Evolutionary conservation across 2,329 filamentous ascomycete genomes (phyloP), one percentile per base, ranked within the genome.

Genomic region (Mariannaea sp.): DNA sequence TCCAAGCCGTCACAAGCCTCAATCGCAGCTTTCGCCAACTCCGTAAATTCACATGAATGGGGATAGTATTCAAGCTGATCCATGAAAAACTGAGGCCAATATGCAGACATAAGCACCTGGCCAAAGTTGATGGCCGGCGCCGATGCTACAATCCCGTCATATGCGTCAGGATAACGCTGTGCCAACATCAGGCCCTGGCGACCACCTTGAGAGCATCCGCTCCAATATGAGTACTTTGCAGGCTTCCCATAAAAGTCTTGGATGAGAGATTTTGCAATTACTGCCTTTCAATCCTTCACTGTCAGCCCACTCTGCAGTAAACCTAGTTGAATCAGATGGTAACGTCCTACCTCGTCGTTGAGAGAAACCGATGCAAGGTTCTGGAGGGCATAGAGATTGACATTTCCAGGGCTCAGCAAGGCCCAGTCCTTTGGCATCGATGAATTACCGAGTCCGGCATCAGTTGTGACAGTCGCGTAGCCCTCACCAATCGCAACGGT

Each of bases 1-100:
- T 68, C 65, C 2, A 59, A 33, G 2, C 39, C 54, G 16, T 68
- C 65, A 27, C 65, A 68, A 6, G 26, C 41, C 1, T 19, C 22
- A 1, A 44, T 40, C 0, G 59, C 57, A 9, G 46, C 33, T 3
- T 24, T 8, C 1, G 43, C 46, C 5, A 61, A 16, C 3, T 48
- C 26, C 8, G 33, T 39, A 3, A 61, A 46, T 22, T 61, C 57
- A 16, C 59, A 60, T 1, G 39, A 38, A 3, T 42, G 16, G 1
- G 55, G 59, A 17, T 54, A 56, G 3, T 53, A 20, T 2, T 22
- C 40, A 5, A 43, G 39, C 9, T 43, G n/a, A 4, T 53, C 41
- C 51, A 59, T 57, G 6, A 49, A 22, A 10, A 50, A 20, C 1
- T 47, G 46, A 4, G 57, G 55, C 45, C 56, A 57, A 14, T 40